A percentile compares a stretch with the other conserved stretches of the same genome.
These are phyloP conservation scores for Gossypium arboreum DNA, from an alignment of 345 rosid species.

Conservation along the genomic window DNA sequence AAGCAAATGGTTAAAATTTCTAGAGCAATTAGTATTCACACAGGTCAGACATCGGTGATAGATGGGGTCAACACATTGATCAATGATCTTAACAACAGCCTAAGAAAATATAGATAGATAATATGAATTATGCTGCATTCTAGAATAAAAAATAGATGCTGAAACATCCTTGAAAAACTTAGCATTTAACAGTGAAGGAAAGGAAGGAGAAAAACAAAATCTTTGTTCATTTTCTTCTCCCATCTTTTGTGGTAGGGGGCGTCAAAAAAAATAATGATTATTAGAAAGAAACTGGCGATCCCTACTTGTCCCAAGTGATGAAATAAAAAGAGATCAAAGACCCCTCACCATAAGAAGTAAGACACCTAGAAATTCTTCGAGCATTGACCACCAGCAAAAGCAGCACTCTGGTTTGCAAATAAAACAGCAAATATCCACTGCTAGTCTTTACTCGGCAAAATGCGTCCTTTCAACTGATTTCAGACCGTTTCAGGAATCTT, in stretches of 20 bases:
- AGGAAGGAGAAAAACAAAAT: neutral
- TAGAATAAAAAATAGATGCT: neutral
- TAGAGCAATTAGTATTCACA: neutral
- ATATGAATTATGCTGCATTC: neutral
- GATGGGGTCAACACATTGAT: neutral
- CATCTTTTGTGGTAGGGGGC: neutral
- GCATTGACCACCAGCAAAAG: constrained; percentile 31
- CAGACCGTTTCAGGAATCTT: constrained; percentile 21
- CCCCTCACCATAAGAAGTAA: constrained; percentile 36
- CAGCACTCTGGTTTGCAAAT: constrained; percentile 24
- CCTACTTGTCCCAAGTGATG: constrained; percentile 21
- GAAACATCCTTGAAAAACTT: neutral
- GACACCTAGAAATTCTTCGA: constrained; percentile 23
- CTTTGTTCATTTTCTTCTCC: neutral
- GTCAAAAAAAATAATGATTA: constrained; percentile 2
- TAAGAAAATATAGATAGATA: neutral
- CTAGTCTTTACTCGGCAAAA: constrained; percentile 22
- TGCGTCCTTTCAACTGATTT: constrained; percentile 18
- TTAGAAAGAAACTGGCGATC: constrained; percentile 19
- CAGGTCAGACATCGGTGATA: neutral
- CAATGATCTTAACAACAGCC: neutral
- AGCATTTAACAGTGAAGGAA: neutral
- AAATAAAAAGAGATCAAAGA: constrained; percentile 30
- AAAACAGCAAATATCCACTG: constrained; percentile 19
- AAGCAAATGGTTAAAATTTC: neutral